These are phyloP conservation scores for Fusarium multiceps DNA, from an alignment of 2,329 filamentous ascomycete species.

Conservation along the genomic window DNA sequence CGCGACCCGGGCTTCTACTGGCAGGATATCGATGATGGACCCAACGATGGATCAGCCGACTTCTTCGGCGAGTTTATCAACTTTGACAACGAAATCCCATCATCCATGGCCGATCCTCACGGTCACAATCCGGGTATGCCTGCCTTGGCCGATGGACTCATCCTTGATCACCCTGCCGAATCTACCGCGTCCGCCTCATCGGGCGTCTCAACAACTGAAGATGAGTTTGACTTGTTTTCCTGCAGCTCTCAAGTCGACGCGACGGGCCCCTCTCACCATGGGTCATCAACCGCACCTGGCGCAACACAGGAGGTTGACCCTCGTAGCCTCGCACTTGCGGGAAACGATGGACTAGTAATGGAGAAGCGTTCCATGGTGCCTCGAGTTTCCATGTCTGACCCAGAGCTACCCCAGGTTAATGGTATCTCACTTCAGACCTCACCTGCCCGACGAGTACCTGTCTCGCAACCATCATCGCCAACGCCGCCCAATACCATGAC, in stretches of 20 bases:
- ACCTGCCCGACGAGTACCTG: slow-evolving; percentile 47
- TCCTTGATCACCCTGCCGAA: slow-evolving; percentile 47
- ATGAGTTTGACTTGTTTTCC: slow-evolving; percentile 53
- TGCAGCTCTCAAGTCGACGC: slow-evolving; percentile 49
- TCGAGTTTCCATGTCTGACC: slow-evolving; percentile 59
- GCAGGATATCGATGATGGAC: slow-evolving; percentile 49
- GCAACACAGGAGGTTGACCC: slow-evolving; percentile 48
- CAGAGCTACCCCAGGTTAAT: slow-evolving; percentile 59
- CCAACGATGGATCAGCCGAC: slow-evolving; percentile 48
- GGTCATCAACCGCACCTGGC: slow-evolving; percentile 19
- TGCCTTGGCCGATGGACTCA: slow-evolving; percentile 44
- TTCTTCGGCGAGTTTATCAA: slow-evolving; percentile 54
- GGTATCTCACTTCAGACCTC: slow-evolving; percentile 58
- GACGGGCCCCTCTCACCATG: slow-evolving; percentile 39
- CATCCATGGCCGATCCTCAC: slow-evolving; percentile 40
- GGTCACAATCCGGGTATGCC: slow-evolving; percentile 40
- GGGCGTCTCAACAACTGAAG: slow-evolving; percentile 49
- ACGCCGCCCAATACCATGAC: slow-evolving; percentile 47
- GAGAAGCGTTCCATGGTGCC: slow-evolving; percentile 44
- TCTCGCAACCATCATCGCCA: slow-evolving; percentile 49
- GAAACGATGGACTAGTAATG: slow-evolving; percentile 16
- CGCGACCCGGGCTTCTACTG: slow-evolving; percentile 52
- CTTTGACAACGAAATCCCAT: slow-evolving; percentile 48
- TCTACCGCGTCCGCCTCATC: slow-evolving; percentile 52
- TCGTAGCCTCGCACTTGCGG: slow-evolving; percentile 43